These are phyloP conservation scores for Avicennia marina DNA, from an alignment of 257 asterid species.

Conservation along the genomic window DNA sequence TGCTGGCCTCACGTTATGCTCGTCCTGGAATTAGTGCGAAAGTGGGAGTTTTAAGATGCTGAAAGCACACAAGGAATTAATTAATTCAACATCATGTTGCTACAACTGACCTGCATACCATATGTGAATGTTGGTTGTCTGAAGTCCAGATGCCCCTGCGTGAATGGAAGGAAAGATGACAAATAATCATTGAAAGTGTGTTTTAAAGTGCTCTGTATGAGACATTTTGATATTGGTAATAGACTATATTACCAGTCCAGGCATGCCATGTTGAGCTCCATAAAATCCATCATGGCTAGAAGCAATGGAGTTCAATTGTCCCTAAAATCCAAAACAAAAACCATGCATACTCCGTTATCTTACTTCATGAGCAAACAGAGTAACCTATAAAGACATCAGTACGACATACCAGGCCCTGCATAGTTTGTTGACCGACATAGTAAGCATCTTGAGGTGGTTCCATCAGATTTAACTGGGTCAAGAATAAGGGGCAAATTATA, in stretches of 20 bases:
- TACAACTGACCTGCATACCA: slow-evolving; percentile 60
- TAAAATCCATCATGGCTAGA: slow-evolving; percentile 71
- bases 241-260: slow-evolving; percentile 55
- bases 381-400: neutral
- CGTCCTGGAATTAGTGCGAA: slow-evolving; percentile 47
- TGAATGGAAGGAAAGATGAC: slow-evolving; percentile 11
- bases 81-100: slow-evolving; percentile 6
- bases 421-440: slow-evolving; percentile 64
- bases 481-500: slow-evolving; percentile 18
- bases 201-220: neutral
- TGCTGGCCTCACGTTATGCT: slow-evolving; percentile 53
- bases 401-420: slow-evolving; percentile 77
- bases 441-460: slow-evolving; percentile 90
- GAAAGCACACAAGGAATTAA: slow-evolving; percentile 2
- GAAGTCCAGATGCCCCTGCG: slow-evolving; percentile 84
- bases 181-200: neutral
- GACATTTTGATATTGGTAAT: slow-evolving; percentile 9
- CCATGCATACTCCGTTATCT: slow-evolving; percentile 3
- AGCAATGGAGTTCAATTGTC: slow-evolving; percentile 62
- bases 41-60: slow-evolving; percentile 3
- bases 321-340: slow-evolving; percentile 40
- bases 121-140: slow-evolving; percentile 68
- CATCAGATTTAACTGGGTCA: slow-evolving; percentile 87
- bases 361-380: neutral
- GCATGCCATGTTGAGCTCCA: slow-evolving; percentile 64